phyloP scores from a whole-genome alignment of 345 rosid species.

The Arabis hirsuta region DNA sequence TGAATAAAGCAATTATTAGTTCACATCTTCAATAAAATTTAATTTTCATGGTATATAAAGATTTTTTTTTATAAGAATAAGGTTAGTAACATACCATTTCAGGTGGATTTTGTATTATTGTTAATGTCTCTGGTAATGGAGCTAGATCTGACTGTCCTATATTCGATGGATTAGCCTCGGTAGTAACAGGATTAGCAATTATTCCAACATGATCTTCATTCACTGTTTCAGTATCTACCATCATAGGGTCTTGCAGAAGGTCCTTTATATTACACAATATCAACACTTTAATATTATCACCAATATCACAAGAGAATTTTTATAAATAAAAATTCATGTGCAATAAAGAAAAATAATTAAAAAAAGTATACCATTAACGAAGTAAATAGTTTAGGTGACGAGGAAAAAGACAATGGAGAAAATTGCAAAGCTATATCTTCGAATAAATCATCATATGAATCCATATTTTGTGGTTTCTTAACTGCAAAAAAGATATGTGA shows the following conservation, averaged over 20 bases:
- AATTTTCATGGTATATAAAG: not conserved
- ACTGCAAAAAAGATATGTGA: not conserved
- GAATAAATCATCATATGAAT: not conserved
- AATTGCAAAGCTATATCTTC: not conserved
- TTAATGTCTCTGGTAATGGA: conserved; percentile 19
- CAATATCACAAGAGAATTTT: not conserved
- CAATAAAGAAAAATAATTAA: not conserved
- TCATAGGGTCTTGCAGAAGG: not conserved
- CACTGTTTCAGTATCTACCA: conserved; percentile 17
- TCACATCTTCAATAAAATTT: not conserved
- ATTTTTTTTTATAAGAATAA: not conserved
- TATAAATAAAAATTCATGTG: not conserved
- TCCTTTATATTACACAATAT: conserved; percentile 13
- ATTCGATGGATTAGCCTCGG: not conserved
- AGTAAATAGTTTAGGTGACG: conserved; percentile 8
- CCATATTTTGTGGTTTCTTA: conserved; percentile 15
- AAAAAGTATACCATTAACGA: not conserved
- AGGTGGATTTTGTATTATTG: conserved; percentile 6
- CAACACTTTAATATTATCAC: not conserved
- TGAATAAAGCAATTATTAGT: not conserved
- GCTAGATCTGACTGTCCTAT: not conserved
- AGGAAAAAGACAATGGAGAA: conserved; percentile 16
- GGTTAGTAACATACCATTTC: conserved; percentile 16
- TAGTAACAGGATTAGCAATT: not conserved
- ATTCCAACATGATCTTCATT: not conserved